Conservation (phyloP, 257 asterid genomes). For the Solanum tarapatanum region DNA sequence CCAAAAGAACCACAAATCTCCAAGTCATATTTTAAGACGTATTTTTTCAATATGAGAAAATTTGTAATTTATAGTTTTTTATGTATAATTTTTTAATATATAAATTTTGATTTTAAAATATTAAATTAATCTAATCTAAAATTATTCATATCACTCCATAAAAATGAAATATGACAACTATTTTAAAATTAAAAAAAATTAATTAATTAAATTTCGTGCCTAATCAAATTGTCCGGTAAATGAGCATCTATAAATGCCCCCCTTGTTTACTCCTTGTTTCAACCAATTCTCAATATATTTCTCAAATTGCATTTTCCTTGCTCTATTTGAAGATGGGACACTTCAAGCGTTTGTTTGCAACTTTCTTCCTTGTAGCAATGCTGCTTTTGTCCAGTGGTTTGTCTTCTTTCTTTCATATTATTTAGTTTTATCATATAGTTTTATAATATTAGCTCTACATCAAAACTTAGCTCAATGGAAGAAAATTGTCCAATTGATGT, state of each 20-base stretch:
- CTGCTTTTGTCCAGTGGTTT: not conserved
- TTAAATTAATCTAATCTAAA: not conserved
- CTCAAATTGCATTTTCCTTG: not conserved
- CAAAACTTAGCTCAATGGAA: not conserved
- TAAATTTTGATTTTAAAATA: not conserved
- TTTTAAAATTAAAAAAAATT: not conserved
- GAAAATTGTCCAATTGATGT: not conserved
- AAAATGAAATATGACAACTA: not conserved
- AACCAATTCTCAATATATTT: not conserved
- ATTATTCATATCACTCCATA: not conserved
- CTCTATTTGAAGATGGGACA: not conserved
- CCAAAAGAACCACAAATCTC: not conserved
- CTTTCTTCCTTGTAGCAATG: not conserved
- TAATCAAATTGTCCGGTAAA: not conserved
- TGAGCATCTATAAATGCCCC: not conserved
- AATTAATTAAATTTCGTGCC: not conserved
- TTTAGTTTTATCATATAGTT: not conserved
- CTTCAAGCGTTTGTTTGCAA: not conserved
- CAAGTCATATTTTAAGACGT: not conserved
- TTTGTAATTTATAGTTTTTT: not conserved
- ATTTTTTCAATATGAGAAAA: not conserved
- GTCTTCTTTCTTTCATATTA: not conserved
- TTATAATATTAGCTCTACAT: not conserved
- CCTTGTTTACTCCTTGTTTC: not conserved
- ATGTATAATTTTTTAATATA: rapidly evolving